Evolutionary conservation across 2,329 filamentous ascomycete species (phyloP), one percentile per base, ranked within the genome.

Genomic region (Cytospora piceae): DNA sequence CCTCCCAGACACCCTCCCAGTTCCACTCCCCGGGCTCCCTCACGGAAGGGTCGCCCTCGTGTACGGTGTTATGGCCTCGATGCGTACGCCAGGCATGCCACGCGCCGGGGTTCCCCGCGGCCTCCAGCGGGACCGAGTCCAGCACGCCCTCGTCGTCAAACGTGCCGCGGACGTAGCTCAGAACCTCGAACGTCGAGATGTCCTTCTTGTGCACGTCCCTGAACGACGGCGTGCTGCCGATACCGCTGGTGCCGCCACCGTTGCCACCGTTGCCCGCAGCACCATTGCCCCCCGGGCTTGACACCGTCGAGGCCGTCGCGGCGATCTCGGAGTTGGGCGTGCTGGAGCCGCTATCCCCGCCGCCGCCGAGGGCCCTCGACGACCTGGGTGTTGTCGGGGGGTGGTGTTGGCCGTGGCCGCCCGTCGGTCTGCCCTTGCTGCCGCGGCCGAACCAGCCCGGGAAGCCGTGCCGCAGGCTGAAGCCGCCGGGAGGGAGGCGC

Each of bases 1-100:
- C 90, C 74, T 96, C 92, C 94, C 94, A 99, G 0, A 98, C 94
- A 0, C 94, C 94, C 73, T 97, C 93, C 94, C 94, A 98, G 74
- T 96, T 96, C 94, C 94, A 98, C 72, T 96, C 90, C 8, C 90
- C 91, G 0, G 93, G 93, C 58, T 85, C 82, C 67, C 88, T 79
- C n/a, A 42, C 63, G 8, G 66, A 46, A 17, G 63, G 56, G 1
- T 63, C 66, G 15, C 63, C 66, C 31, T 66, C 66, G 42, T 77
- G 73, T 20, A 73, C 66, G 29, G 52, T n/a, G 20, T 62, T 65
- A 12, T 67, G 61, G 37, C 63, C 63, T 15, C 64, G 86, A 75
- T 94, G 85, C 8, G 91, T 87, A 71, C 88, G 85, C 94, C 94
- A 98, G 5, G 94, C 94, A 78, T 97, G 92, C 90, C 93, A 98